Percentiles rank a stretch among this genome's conserved stretches.
phyloP scores from a whole-genome alignment of 2,329 filamentous ascomycete genomes.

The Eurotiales sp. region DNA sequence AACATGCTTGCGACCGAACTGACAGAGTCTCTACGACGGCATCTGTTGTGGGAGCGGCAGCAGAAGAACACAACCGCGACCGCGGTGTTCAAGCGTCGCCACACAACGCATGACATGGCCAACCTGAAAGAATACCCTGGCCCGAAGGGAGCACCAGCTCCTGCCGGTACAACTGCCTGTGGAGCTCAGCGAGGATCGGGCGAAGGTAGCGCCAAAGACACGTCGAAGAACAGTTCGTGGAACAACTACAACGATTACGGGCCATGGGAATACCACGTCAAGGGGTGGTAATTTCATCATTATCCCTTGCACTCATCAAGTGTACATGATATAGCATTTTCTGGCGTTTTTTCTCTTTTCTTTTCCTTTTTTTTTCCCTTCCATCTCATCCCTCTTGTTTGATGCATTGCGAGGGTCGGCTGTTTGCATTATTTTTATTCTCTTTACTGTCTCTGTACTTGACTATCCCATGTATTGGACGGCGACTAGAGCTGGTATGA shows the following conservation, averaged over 20 bases:
- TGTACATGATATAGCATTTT: conserved; percentile 8
- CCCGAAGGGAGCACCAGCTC: conserved; percentile 51
- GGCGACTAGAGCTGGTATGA: background rate
- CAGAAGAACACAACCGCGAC: conserved; percentile 89
- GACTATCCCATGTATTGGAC: background rate
- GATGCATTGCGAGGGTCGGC: conserved; percentile 14
- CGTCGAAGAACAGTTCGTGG: conserved; percentile 67
- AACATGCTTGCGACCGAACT: conserved; percentile 96
- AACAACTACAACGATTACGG: conserved; percentile 84
- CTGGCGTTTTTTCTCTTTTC: conserved; percentile 5
- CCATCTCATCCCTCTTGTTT: background rate
- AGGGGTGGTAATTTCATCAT: conserved; percentile 76
- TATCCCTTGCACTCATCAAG: background rate
- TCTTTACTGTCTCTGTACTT: background rate
- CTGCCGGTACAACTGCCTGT: too few species aligned
- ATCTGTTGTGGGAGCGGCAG: conserved; percentile 91
- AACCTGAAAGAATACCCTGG: conserved; percentile 82
- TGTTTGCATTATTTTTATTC: conserved; percentile 12
- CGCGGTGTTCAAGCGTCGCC: conserved; percentile 81
- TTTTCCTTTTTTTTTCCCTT: conserved; percentile 1
- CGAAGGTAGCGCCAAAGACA: conserved; percentile 52
- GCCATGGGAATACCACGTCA: conserved; percentile 77
- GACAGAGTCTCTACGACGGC: conserved; percentile 84
- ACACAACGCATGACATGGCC: conserved; percentile 86
- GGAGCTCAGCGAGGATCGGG: conserved; percentile 20